A percentile compares a stretch with the other conserved stretches of the same genome.
Conservation (phyloP, 371 early-diverging fungal species). For the Mortierella sp. region DNA sequence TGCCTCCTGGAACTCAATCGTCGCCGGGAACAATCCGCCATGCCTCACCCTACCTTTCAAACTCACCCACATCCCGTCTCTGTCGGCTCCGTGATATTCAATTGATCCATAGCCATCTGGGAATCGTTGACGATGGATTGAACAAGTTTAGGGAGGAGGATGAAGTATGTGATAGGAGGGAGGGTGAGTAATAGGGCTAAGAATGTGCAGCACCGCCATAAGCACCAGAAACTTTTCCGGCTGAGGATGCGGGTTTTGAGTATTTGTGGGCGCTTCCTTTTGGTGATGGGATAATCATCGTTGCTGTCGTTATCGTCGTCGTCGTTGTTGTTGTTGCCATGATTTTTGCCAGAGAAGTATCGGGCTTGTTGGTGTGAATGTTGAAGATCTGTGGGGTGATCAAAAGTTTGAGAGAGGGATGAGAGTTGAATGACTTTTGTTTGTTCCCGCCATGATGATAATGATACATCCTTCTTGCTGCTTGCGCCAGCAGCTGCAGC, state of each 20-base stretch:
- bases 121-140: constrained; percentile 65
- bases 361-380: neutral
- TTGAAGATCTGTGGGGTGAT: neutral
- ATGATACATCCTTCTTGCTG: neutral
- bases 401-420: neutral
- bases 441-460: neutral
- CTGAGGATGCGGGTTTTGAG: neutral
- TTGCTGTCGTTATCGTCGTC: neutral
- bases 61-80: constrained; percentile 61
- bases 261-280: neutral
- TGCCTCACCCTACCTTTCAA: constrained; percentile 63
- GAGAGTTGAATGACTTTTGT: neutral
- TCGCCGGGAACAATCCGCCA: constrained; percentile 70
- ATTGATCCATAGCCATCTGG: constrained; percentile 59
- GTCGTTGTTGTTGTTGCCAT: neutral
- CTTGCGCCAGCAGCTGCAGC: neutral
- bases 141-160: constrained; percentile 71
- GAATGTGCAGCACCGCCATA: neutral
- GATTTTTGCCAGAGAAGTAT: neutral
- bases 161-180: constrained; percentile 61
- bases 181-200: constrained; percentile 62
- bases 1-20: constrained; percentile 61
- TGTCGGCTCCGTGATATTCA: constrained; percentile 64
- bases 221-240: neutral
- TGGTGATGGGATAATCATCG: neutral